Base-by-base conservation (phyloP, 148 eudicot genomes). In the Nepenthes mirabilis region DNA sequence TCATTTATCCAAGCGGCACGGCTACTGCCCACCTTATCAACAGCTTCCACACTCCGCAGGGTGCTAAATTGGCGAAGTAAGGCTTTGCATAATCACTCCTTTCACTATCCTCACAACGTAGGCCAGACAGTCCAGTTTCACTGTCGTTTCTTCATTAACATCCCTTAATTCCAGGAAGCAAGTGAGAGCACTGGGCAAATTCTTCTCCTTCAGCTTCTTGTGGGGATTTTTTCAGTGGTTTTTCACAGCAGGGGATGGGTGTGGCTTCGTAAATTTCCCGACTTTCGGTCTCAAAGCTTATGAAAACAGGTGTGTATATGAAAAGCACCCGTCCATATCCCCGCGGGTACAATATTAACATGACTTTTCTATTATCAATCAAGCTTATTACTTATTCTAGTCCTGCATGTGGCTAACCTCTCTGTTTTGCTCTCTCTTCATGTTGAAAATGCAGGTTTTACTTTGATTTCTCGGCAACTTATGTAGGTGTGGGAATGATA, bases 401-500 rank as follows among this genome's bases (percentile, higher is more conserved):
- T 37, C 9, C 37, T 34, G 43, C 9, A 13, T 23, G 23, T 23
- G 23, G 23, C 23, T 23, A 23, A 23, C 23, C 23, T 14, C 9
- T 9, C 51, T 37, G 12, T 63, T 54, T 52, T 55, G 11, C 11
- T 9, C 1, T 9, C 14, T 55, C 50, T 36, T 9, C 8, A 33
- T 11, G 47, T 36, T 63, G 58, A 32, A 63, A 14, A 66, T 54
- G 8, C 82, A 93, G 98, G 91, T 93, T 93, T 64, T 88, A 58
- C 72, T 93, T 88, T 35, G 98, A 93, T 69, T 93, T 88, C 69
- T 93, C 98, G 13, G 89, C 98, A 56, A 82, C 87, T 33, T 93
- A 82, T 77, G 98, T 93, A 13, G 98, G 98, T 11, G 98, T 93
- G 6, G 98, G 98, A 55, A 93, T 93, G 98, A 93, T 93, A 34